phyloP scores from a whole-genome alignment of 805 yeast species.

The Brettanomyces bruxellensis region DNA sequence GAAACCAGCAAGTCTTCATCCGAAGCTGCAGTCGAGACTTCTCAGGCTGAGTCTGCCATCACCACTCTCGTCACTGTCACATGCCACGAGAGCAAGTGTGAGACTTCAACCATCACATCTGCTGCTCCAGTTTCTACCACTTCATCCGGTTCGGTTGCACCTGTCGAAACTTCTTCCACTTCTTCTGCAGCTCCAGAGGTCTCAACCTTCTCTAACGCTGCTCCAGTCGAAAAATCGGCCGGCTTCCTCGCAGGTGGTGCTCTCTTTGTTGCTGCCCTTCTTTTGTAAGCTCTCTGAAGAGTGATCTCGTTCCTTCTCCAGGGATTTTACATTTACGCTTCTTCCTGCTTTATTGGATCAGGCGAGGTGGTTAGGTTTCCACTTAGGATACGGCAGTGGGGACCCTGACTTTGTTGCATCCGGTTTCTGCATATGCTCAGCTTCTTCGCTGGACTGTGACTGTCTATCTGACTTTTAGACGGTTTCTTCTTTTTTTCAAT shows the following conservation, averaged over 20 bases:
- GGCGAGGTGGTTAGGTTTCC: no score
- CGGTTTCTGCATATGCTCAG: no score
- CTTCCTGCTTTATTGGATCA: no score
- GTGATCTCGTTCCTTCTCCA: neutral
- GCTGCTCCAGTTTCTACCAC: conserved; percentile 7
- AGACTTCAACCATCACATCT: conserved; percentile 24
- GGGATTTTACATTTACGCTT: neutral
- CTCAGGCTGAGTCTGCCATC: neutral
- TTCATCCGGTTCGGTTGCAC: neutral
- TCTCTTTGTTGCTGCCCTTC: conserved; percentile 1
- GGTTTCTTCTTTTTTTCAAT: no score
- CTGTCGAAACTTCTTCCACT: neutral
- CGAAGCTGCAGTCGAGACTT: no score
- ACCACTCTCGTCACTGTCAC: neutral
- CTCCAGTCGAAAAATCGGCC: conserved; percentile 1
- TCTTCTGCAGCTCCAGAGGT: conserved; percentile 5
- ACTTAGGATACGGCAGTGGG: no score
- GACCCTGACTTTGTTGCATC: no score
- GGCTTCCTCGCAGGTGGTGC: neutral
- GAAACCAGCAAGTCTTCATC: no score
- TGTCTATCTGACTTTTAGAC: no score
- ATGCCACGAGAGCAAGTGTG: neutral
- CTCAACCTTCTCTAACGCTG: neutral
- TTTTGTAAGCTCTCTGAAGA: neutral
- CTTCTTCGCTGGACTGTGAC: no score